Percentiles rank a stretch among this genome's conserved stretches.
phyloP scores from a whole-genome alignment of 169 alveolate species.

The Plasmodium malariae region DNA sequence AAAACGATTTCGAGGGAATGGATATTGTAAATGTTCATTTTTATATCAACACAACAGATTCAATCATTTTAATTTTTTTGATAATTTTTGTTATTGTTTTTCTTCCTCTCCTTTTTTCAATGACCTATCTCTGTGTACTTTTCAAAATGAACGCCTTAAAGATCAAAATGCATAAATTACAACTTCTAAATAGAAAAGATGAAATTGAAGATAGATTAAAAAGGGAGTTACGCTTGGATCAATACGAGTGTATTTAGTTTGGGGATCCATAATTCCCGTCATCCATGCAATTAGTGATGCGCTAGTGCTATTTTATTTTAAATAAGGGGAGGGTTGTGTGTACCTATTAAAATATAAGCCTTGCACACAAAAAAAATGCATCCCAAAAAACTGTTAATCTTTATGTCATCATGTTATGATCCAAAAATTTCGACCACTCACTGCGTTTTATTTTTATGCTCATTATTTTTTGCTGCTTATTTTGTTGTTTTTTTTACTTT shows the following conservation, averaged over 20 bases:
- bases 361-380: too few species aligned
- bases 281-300: too few species aligned
- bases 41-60: slow-evolving; percentile 63
- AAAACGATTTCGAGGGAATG: slow-evolving; percentile 76
- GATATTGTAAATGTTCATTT: slow-evolving; percentile 47
- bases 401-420: too few species aligned
- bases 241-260: slow-evolving; percentile 44
- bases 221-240: slow-evolving; percentile 42
- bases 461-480: too few species aligned
- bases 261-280: background rate
- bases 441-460: too few species aligned
- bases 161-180: slow-evolving; percentile 54
- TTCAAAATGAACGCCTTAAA: slow-evolving; percentile 48
- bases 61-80: slow-evolving; percentile 49
- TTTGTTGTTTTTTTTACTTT: too few species aligned
- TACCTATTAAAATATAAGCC: too few species aligned
- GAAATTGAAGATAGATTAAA: slow-evolving; percentile 70
- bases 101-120: slow-evolving; percentile 51
- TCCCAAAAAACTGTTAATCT: too few species aligned
- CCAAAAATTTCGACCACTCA: too few species aligned
- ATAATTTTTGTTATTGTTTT: slow-evolving; percentile 61
- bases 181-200: slow-evolving; percentile 62
- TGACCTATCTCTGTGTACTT: slow-evolving; percentile 50
- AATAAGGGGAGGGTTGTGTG: too few species aligned
- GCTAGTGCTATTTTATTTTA: too few species aligned